A percentile compares a stretch with the other conserved stretches of the same genome.
Evolutionary conservation across 2,329 filamentous ascomycete genomes (phyloP).

Genomic region (Hypoxylon sp.): DNA sequence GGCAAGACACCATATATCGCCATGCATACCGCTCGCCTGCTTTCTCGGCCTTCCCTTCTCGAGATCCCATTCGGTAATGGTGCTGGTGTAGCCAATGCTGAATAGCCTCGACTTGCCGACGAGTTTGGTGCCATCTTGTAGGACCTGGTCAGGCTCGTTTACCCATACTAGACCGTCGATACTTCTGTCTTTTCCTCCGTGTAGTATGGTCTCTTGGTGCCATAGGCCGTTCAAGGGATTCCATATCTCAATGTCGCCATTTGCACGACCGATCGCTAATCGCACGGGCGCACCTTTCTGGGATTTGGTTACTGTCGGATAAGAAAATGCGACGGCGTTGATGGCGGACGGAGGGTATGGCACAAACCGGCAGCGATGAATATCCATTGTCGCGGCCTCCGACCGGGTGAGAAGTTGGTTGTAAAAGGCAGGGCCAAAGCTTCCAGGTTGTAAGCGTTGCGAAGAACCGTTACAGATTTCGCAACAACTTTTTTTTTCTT

Average conservation of each 20-base stretch:
- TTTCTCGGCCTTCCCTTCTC: constrained; percentile 80
- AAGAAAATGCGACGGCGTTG: constrained; percentile 94
- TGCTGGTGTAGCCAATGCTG: constrained; percentile 94
- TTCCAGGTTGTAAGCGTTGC: neutral
- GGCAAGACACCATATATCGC: constrained; percentile 96
- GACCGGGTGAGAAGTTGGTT: neutral
- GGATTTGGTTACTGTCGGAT: constrained; percentile 67
- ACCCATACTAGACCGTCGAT: constrained; percentile 95
- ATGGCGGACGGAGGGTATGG: constrained; percentile 92
- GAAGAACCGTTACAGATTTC: constrained; percentile 5
- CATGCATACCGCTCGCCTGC: constrained; percentile 91
- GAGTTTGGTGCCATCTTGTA: constrained; percentile 71
- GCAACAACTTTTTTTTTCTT: constrained; percentile 25
- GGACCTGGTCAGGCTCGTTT: constrained; percentile 81
- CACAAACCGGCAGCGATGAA: constrained; percentile 97
- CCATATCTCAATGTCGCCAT: constrained; percentile 98
- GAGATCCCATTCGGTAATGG: constrained; percentile 95
- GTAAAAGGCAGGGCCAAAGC: neutral
- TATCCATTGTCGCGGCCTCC: constrained; percentile 75
- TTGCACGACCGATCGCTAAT: constrained; percentile 90
- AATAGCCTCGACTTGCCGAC: constrained; percentile 87
- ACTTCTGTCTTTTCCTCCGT: constrained; percentile 85
- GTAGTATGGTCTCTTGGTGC: constrained; percentile 90
- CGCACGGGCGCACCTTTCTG: constrained; percentile 72
- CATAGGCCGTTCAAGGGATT: constrained; percentile 85